phyloP scores from a whole-genome alignment of 495 filamentous ascomycete genomes.

The Glarea lozoyensis region DNA sequence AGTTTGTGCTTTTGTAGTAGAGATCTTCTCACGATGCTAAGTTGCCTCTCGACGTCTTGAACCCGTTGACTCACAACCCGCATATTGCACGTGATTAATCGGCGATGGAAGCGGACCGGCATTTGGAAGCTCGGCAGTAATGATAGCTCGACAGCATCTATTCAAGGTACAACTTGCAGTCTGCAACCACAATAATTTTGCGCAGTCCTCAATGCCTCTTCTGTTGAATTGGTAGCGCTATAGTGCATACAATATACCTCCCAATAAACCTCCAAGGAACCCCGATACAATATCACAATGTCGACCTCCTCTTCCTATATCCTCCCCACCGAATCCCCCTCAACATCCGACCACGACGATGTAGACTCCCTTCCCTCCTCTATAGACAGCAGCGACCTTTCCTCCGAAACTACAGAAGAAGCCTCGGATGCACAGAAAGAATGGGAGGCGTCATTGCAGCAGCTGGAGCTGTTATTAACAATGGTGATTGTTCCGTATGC shows the following conservation, averaged over 20 bases:
- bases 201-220: constrained; percentile 26
- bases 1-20: too few species aligned
- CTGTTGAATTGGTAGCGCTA: constrained; percentile 20
- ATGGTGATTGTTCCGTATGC: constrained; percentile 91
- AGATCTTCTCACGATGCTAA: too few species aligned
- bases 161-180: too few species aligned
- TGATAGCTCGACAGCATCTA: too few species aligned
- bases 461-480: constrained; percentile 81
- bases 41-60: too few species aligned
- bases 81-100: too few species aligned
- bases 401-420: constrained; percentile 24
- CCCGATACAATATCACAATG: constrained; percentile 9
- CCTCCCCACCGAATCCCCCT: constrained; percentile 12
- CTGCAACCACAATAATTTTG: too few species aligned
- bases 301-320: constrained; percentile 21
- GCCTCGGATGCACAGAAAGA: constrained; percentile 81
- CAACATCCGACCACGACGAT: constrained; percentile 45
- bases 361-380: constrained; percentile 70
- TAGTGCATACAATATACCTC: constrained; percentile 7
- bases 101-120: too few species aligned
- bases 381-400: constrained; percentile 20
- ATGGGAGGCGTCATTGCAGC: constrained; percentile 88
- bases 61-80: too few species aligned
- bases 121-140: too few species aligned
- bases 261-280: not conserved